phyloP scores from a whole-genome alignment of 805 yeast species.

The Citeromyces matritensis region DNA sequence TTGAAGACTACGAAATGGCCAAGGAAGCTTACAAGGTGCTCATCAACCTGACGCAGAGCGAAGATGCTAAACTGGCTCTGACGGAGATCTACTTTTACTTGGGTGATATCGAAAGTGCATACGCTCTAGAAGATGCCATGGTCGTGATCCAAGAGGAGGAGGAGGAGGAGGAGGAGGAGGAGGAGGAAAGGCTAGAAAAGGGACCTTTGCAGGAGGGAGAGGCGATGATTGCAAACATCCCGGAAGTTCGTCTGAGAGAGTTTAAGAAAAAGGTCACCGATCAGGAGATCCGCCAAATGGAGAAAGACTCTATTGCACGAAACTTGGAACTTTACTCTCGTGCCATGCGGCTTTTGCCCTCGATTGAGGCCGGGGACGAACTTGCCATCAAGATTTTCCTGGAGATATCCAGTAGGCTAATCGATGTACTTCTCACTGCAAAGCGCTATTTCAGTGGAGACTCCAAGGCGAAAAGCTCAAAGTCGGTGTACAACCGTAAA shows the following conservation, averaged over 20 bases:
- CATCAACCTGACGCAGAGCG: constrained; percentile 12
- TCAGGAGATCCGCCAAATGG: constrained; percentile 13
- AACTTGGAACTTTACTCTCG: constrained; percentile 29
- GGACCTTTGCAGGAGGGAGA: constrained; percentile 6
- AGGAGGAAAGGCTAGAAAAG: not conserved
- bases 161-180: constrained; percentile 9
- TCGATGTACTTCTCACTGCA: constrained; percentile 70
- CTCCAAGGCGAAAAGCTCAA: too few relatives aligned
- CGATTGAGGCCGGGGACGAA: constrained; percentile 30
- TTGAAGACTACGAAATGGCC: constrained; percentile 55
- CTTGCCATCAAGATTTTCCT: constrained; percentile 73
- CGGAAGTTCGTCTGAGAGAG: constrained; percentile 8
- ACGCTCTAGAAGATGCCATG: constrained; percentile 37
- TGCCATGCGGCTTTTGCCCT: constrained; percentile 32
- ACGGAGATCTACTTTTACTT: constrained; percentile 70
- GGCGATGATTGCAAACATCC: constrained; percentile 16
- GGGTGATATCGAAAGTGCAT: constrained; percentile 45
- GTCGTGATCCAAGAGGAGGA: constrained; percentile 8
- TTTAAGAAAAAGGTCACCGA: constrained; percentile 9
- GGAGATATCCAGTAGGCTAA: constrained; percentile 65
- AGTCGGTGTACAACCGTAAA: too few relatives aligned
- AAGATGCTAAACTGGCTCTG: constrained; percentile 60
- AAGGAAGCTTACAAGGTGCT: constrained; percentile 42
- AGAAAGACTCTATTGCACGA: constrained; percentile 15
- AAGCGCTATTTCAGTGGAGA: constrained; percentile 29